Conservation (phyloP, 805 yeast genomes). For the Metschnikowia kunwiensis region DNA sequence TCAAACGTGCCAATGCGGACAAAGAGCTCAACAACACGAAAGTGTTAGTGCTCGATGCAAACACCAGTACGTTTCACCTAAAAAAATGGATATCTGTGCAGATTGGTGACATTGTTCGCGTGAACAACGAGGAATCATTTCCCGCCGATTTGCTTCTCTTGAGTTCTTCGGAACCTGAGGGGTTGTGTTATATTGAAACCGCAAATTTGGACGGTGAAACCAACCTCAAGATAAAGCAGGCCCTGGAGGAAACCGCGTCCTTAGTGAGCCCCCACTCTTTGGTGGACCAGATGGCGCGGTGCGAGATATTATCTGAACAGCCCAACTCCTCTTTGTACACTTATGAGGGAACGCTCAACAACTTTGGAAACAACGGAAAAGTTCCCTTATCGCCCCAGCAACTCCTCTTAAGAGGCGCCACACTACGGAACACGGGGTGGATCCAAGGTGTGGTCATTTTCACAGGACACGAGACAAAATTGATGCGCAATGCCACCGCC, state of each 20-base stretch:
- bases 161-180: conserved; percentile 96
- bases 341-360: conserved; percentile 79
- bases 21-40: conserved; percentile 80
- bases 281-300: conserved; percentile 29
- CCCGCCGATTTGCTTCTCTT: conserved; percentile 89
- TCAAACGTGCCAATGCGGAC: conserved; percentile 85
- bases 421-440: conserved; percentile 92
- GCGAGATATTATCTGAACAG: conserved; percentile 70
- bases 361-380: conserved; percentile 44
- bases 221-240: conserved; percentile 90
- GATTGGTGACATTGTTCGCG: conserved; percentile 88
- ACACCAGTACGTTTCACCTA: conserved; percentile 56
- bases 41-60: conserved; percentile 59
- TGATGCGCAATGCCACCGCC: conserved; percentile 98
- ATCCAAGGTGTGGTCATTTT: conserved; percentile 89
- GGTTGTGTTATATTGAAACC: conserved; percentile 94
- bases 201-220: conserved; percentile 98
- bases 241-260: conserved; percentile 71
- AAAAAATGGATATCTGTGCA: conserved; percentile 82
- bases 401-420: conserved; percentile 90
- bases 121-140: conserved; percentile 81
- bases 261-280: conserved; percentile 62
- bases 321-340: conserved; percentile 95
- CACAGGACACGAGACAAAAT: conserved; percentile 97
- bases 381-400: conserved; percentile 88